Evolutionary conservation across 1,284 basidiomycete species (phyloP), one percentile per base, ranked within the genome.

Genomic region (Butyriboletus appendiculatus): DNA sequence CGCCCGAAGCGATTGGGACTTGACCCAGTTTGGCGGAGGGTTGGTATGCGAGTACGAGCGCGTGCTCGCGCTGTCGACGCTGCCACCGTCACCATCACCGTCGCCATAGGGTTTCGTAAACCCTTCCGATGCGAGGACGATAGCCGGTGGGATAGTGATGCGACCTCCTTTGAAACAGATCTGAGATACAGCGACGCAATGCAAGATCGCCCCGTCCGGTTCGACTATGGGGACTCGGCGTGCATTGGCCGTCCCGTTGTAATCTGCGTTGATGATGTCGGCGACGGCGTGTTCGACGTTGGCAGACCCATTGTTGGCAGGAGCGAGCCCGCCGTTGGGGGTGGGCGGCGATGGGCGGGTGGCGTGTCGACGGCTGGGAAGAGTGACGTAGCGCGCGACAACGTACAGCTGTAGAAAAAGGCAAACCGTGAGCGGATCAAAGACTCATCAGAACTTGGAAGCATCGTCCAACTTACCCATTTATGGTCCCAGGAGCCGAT

Each of bases 401-500:
- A 70, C 1, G 28, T 69, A 65, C 10, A 73, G 12, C 70, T 73
- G 56, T 32, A 24, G n/a, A 26, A 15, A 60, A 6, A 50, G 12
- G 28, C 1, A 2, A 28, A 16, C 3, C 46, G 33, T 22, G 57
- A 50, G 40, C 16, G 6, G 1, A 46, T 10, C 14, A 18, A 41
- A 26, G 11, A 20, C 14, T 4, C 15, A 24, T 44, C 28, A 5
- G 37, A 20, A 55, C 24, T 37, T 12, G 30, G 28, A 45, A 35
- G 35, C 14, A 11, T 41, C 12, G 20, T 30, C 4, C 4, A 28
- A 48, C 59, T 45, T 59, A 92, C 88, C 92, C 92, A 94, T 81
- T 95, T 95, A 47, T 86, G 76, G 56, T 93, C 92, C 90, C 91
- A 95, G 4, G 84, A 79, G 5, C 75, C 86, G 16, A 90, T 71